Evolutionary conservation across 805 yeast species (phyloP).

Genomic region (Candida sphagnicola): DNA sequence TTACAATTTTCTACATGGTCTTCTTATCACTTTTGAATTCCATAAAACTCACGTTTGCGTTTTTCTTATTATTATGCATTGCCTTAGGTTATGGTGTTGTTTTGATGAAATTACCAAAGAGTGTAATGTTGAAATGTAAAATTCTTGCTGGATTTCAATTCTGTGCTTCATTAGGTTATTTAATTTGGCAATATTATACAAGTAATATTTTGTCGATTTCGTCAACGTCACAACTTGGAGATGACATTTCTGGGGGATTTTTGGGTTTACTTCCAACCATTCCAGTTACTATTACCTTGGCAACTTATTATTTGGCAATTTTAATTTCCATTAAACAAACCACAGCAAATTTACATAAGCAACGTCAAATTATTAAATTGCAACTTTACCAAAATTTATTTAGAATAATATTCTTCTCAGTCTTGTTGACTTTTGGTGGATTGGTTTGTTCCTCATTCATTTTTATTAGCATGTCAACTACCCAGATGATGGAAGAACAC

Average conservation of each 20-base stretch:
- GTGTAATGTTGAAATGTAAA: slow-evolving; percentile 59
- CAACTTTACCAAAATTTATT: slow-evolving; percentile 79
- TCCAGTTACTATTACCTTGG: slow-evolving; percentile 69
- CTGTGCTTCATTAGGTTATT: slow-evolving; percentile 29
- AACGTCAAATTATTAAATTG: slow-evolving; percentile 88
- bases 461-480: slow-evolving; percentile 67
- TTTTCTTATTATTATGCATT: slow-evolving; percentile 80
- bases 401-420: slow-evolving; percentile 67
- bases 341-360: slow-evolving; percentile 66
- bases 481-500: slow-evolving; percentile 75
- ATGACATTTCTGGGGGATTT: slow-evolving; percentile 43
- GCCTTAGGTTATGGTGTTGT: slow-evolving; percentile 95
- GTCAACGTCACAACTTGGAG: slow-evolving; percentile 36
- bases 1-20: slow-evolving; percentile 65
- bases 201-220: slow-evolving; percentile 20
- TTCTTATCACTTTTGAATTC: slow-evolving; percentile 78
- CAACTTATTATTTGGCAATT: slow-evolving; percentile 70
- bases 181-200: slow-evolving; percentile 29
- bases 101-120: slow-evolving; percentile 73
- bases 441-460: slow-evolving; percentile 66
- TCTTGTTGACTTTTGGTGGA: slow-evolving; percentile 68
- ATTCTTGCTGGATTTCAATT: slow-evolving; percentile 39
- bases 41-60: slow-evolving; percentile 78
- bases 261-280: slow-evolving; percentile 57
- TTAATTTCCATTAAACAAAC: slow-evolving; percentile 73